Evolutionary conservation across 306 rosid genomes (phyloP).

Genomic region (Rubus idaeus): DNA sequence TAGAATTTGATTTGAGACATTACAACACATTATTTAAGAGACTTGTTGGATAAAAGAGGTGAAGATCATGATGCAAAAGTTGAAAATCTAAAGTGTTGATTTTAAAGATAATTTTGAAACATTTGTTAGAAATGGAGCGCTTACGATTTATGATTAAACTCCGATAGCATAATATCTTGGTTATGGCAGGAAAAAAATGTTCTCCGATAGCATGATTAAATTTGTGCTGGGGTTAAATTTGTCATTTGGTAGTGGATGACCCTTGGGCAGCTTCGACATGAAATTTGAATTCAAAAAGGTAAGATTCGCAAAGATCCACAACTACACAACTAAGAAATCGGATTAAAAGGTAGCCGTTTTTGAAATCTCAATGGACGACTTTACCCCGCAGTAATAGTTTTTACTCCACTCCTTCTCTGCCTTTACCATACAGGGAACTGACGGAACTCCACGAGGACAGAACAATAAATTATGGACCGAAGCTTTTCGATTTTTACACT

Average conservation of each 20-base stretch:
- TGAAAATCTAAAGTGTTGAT: too few species aligned
- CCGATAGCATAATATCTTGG: too few species aligned
- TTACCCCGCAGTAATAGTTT: neutral
- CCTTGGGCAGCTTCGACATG: slow-evolving; percentile 7
- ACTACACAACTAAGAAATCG: neutral
- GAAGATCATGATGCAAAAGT: too few species aligned
- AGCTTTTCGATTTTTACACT: neutral
- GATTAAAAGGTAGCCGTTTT: neutral
- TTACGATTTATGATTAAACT: too few species aligned
- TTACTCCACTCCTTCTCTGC: neutral
- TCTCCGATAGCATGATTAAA: too few species aligned
- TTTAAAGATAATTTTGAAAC: too few species aligned
- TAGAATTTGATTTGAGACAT: too few species aligned
- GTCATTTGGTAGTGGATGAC: neutral
- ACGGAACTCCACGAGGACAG: neutral
- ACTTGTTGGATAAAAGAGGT: too few species aligned
- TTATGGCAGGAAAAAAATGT: too few species aligned
- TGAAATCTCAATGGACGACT: neutral
- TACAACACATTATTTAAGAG: too few species aligned
- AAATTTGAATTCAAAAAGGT: slow-evolving; percentile 15
- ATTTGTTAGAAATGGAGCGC: too few species aligned
- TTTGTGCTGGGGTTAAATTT: neutral
- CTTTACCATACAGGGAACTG: neutral
- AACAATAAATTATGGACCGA: neutral
- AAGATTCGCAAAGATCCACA: slow-evolving; percentile 14